Evolutionary conservation across 2,329 filamentous ascomycete genomes (phyloP).

Genomic region (Zelopaecilomyces penicillatus): DNA sequence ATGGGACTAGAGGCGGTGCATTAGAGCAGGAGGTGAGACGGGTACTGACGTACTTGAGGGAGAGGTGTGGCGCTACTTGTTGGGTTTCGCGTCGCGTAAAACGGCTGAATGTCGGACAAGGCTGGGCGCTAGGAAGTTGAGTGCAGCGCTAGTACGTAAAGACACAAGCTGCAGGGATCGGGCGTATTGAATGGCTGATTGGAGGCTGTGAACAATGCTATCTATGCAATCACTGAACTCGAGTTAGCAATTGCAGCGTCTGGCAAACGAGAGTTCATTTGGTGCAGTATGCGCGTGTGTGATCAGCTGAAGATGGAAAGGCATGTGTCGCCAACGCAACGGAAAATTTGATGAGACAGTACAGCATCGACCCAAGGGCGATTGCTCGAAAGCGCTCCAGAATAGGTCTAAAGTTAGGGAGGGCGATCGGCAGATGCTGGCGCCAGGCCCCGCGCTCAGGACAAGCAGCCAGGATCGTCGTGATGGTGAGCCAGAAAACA

Average conservation of each 20-base stretch:
- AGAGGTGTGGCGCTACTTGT: constrained; percentile 15
- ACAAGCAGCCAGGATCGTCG: too few relatives aligned
- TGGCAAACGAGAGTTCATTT: not conserved
- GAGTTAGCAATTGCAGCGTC: constrained; percentile 3
- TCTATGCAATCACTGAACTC: not conserved
- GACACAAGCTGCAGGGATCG: constrained; percentile 6
- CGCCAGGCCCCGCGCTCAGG: too few relatives aligned
- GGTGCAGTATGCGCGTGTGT: too few relatives aligned
- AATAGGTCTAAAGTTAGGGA: too few relatives aligned
- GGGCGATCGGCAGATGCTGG: too few relatives aligned
- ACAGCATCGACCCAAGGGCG: too few relatives aligned
- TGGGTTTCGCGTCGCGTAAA: constrained; percentile 1
- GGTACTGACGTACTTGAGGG: constrained; percentile 18
- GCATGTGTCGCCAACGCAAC: too few relatives aligned
- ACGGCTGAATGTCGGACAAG: constrained; percentile 7
- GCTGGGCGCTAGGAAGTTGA: not conserved
- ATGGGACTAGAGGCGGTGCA: constrained; percentile 12
- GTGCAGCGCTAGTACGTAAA: constrained; percentile 7
- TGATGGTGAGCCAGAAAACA: too few relatives aligned
- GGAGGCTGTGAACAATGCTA: not conserved
- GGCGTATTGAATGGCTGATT: not conserved
- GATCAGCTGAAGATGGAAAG: too few relatives aligned
- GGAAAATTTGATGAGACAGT: too few relatives aligned
- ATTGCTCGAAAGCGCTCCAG: too few relatives aligned
- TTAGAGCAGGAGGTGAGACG: constrained; percentile 7